Percentiles rank a stretch among this genome's conserved stretches.
phyloP scores from a whole-genome alignment of 352 stramenopile genomes.

The Phytophthora cajani region DNA sequence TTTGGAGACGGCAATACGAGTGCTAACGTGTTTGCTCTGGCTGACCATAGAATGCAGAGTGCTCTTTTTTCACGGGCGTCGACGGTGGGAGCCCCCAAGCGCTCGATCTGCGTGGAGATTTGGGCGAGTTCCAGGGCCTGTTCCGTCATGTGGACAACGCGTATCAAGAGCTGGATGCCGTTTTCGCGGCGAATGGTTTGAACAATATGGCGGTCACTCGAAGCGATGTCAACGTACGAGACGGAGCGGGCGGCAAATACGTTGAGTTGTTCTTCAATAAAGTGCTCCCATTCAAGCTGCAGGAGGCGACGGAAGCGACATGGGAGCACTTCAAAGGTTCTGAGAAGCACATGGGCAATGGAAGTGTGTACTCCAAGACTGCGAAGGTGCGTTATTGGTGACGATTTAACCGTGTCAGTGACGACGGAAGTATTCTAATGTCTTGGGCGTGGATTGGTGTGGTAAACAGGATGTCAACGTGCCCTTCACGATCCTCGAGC shows the following conservation, averaged over 20 bases:
- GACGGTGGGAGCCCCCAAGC: conserved; percentile 17
- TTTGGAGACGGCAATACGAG: background rate
- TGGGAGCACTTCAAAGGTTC: conserved; percentile 46
- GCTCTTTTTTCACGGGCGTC: conserved; percentile 20
- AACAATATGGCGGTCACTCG: conserved; percentile 31
- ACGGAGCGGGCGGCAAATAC: conserved; percentile 30
- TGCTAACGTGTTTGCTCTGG: background rate
- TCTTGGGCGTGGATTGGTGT: conserved; percentile 5
- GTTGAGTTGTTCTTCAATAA: conserved; percentile 49
- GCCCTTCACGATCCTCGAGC: conserved; percentile 38
- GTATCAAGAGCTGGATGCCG: conserved; percentile 30
- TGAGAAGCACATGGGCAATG: conserved; percentile 37
- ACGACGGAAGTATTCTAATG: background rate
- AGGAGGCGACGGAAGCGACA: conserved; percentile 30
- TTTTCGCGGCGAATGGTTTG: conserved; percentile 36
- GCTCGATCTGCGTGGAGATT: conserved; percentile 22
- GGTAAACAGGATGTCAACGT: conserved; percentile 34
- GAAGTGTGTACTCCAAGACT: conserved; percentile 40
- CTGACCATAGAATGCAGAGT: conserved; percentile 7
- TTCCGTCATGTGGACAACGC: conserved; percentile 34
- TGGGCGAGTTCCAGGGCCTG: conserved; percentile 32
- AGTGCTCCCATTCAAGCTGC: conserved; percentile 49
- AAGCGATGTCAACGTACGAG: conserved; percentile 39
- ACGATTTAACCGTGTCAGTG: background rate
- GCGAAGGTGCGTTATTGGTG: conserved; percentile 19